A percentile compares a stretch with the other conserved stretches of the same genome.
phyloP scores from a whole-genome alignment of 2,329 filamentous ascomycete genomes.

The Fusarium keratoplasticum region DNA sequence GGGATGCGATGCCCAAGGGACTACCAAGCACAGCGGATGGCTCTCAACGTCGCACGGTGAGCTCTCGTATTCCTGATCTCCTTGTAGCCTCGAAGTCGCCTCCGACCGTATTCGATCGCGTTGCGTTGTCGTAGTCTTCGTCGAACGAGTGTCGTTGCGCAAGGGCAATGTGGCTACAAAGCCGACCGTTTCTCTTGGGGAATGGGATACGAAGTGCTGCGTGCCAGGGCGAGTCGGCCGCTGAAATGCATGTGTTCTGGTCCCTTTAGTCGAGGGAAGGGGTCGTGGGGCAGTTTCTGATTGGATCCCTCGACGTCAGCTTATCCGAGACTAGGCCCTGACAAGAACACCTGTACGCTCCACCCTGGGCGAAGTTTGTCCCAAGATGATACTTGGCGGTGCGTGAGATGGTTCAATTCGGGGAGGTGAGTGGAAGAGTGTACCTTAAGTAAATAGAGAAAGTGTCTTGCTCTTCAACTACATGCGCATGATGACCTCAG shows the following conservation, averaged over 20 bases:
- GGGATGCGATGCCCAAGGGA: slow-evolving; percentile 18
- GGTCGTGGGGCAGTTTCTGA: slow-evolving; percentile 27
- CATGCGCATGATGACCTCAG: neutral
- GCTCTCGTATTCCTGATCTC: neutral
- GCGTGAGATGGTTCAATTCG: slow-evolving; percentile 7
- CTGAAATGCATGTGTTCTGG: slow-evolving; percentile 36
- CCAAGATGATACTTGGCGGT: slow-evolving; percentile 20
- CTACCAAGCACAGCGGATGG: slow-evolving; percentile 7
- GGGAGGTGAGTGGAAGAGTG: neutral
- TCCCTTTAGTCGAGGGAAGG: slow-evolving; percentile 29
- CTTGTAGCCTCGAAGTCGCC: neutral
- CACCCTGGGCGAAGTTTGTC: slow-evolving; percentile 7
- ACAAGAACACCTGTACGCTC: slow-evolving; percentile 20
- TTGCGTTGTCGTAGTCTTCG: slow-evolving; percentile 12
- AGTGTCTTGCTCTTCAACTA: neutral
- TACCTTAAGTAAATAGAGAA: neutral
- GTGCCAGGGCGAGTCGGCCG: slow-evolving; percentile 35
- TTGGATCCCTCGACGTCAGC: slow-evolving; percentile 27
- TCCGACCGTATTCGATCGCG: slow-evolving; percentile 9
- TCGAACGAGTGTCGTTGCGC: slow-evolving; percentile 15
- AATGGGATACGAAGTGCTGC: slow-evolving; percentile 36
- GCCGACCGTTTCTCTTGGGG: slow-evolving; percentile 29
- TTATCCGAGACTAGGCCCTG: slow-evolving; percentile 15
- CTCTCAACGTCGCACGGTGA: slow-evolving; percentile 3
- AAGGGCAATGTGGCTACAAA: slow-evolving; percentile 38